A percentile compares a stretch with the other conserved stretches of the same genome.
Evolutionary conservation across 306 rosid species (phyloP).

Genomic region (Vigna hirtella): DNA sequence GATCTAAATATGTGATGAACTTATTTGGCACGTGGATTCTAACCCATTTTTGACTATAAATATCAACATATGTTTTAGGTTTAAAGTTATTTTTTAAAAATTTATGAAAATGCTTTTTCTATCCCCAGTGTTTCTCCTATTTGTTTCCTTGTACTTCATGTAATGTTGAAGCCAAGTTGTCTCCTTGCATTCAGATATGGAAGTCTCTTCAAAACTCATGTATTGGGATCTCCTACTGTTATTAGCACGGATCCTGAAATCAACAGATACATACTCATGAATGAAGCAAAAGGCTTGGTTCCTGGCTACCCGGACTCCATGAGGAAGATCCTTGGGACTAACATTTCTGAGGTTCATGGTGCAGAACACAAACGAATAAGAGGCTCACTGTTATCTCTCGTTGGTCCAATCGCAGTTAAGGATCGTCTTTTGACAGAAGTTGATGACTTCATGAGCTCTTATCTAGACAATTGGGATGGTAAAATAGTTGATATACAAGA

Average conservation of each 20-base stretch:
- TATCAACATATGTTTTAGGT: too few species aligned
- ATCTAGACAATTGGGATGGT: slow-evolving; percentile 61
- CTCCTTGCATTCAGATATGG: slow-evolving; percentile 62
- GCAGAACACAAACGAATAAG: slow-evolving; percentile 67
- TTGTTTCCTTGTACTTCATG: neutral
- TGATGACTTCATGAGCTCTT: slow-evolving; percentile 62
- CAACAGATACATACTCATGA: slow-evolving; percentile 69
- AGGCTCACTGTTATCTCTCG: slow-evolving; percentile 64
- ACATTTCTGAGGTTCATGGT: slow-evolving; percentile 87
- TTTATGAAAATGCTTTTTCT: too few species aligned
- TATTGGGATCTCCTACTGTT: slow-evolving; percentile 70
- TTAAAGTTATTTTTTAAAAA: too few species aligned
- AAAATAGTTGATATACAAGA: slow-evolving; percentile 70
- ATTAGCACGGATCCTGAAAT: slow-evolving; percentile 74
- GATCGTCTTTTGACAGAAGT: slow-evolving; percentile 61
- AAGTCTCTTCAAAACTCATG: slow-evolving; percentile 73
- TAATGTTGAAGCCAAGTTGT: neutral
- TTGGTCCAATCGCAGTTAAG: slow-evolving; percentile 58
- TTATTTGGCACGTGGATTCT: accelerated
- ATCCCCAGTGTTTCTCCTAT: too few species aligned
- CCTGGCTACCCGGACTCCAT: slow-evolving; percentile 89
- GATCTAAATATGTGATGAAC: accelerated
- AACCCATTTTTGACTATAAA: too few species aligned
- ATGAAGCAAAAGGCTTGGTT: slow-evolving; percentile 73
- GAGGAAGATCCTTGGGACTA: slow-evolving; percentile 73